Conservation (phyloP, 1,139 yeast genomes). For the Suhomyces choctaworum region DNA sequence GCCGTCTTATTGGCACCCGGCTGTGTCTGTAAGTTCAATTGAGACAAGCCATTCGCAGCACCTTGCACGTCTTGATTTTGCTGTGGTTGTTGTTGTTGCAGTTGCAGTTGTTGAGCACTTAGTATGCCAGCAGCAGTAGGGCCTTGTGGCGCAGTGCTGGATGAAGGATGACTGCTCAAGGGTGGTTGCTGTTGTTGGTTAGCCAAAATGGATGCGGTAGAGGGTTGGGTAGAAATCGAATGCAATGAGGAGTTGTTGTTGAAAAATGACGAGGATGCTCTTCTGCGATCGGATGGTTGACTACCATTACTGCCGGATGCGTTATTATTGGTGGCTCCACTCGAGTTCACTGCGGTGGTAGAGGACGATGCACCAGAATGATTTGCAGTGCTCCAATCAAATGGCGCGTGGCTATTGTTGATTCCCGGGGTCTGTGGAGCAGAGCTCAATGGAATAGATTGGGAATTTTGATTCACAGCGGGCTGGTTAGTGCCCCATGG, state of each 20-base stretch:
- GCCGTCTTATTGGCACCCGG: slow-evolving; percentile 7
- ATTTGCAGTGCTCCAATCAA: slow-evolving; percentile 16
- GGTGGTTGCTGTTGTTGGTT: slow-evolving; percentile 14
- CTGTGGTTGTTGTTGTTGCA: slow-evolving; percentile 1
- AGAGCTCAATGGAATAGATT: slow-evolving; percentile 20
- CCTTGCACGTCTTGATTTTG: slow-evolving; percentile 5
- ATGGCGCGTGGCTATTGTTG: slow-evolving; percentile 17
- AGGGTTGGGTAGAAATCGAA: slow-evolving; percentile 11
- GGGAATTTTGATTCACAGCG: slow-evolving; percentile 4
- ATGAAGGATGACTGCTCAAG: slow-evolving; percentile 7
- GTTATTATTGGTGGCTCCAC: slow-evolving; percentile 7
- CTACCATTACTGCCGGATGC: slow-evolving; percentile 4
- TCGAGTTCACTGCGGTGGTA: slow-evolving; percentile 11
- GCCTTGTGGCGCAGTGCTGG: slow-evolving; percentile 14
- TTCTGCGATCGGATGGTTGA: slow-evolving; percentile 25
- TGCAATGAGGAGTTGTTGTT: slow-evolving; percentile 21
- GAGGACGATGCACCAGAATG: slow-evolving; percentile 5
- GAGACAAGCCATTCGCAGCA: slow-evolving; percentile 6
- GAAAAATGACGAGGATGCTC: slow-evolving; percentile 40
- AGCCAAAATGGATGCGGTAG: slow-evolving; percentile 12
- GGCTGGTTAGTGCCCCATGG: slow-evolving; percentile 35
- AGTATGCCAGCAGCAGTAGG: slow-evolving; percentile 20
- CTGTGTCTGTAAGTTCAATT: slow-evolving; percentile 6
- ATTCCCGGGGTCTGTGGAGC: slow-evolving; percentile 44
- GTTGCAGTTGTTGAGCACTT: slow-evolving; percentile 13